Percentiles rank a stretch among this genome's conserved stretches.
These are phyloP conservation scores for Lanmaoa pseudosensibilis DNA, from an alignment of 768 basidiomycete genomes.

Conservation along the genomic window DNA sequence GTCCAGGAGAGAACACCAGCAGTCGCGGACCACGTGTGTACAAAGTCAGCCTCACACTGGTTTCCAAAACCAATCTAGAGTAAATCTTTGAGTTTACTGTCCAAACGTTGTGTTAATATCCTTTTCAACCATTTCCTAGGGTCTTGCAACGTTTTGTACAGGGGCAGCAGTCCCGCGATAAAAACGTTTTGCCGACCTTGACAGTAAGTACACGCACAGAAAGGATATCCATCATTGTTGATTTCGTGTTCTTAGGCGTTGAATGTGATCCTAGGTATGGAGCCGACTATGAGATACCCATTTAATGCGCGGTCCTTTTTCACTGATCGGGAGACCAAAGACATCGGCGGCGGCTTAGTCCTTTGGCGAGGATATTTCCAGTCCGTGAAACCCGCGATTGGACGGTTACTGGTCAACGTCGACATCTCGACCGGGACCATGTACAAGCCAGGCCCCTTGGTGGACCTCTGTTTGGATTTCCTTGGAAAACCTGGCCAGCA, in stretches of 20 bases:
- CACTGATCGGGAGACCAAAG: conserved; percentile 50
- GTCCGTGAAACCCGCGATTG: conserved; percentile 67
- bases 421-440: conserved; percentile 78
- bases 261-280: conserved; percentile 76
- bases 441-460: conserved; percentile 64
- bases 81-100: conserved; percentile 21
- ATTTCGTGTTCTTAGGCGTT: conserved; percentile 46
- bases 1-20: conserved; percentile 33
- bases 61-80: conserved; percentile 60
- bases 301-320: conserved; percentile 79
- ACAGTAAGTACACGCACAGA: conserved; percentile 41
- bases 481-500: conserved; percentile 36
- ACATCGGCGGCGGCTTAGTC: conserved; percentile 62
- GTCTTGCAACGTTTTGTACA: conserved; percentile 61
- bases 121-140: conserved; percentile 37
- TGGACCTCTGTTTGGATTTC: conserved; percentile 59
- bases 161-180: conserved; percentile 68
- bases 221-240: neutral
- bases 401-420: conserved; percentile 67
- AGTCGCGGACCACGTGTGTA: conserved; percentile 59
- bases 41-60: conserved; percentile 60
- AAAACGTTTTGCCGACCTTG: conserved; percentile 63
- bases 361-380: conserved; percentile 85
- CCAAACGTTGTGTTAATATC: conserved; percentile 23
- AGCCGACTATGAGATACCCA: conserved; percentile 63